phyloP scores from a whole-genome alignment of 148 eudicot species.

The Nepenthes gracilis region DNA sequence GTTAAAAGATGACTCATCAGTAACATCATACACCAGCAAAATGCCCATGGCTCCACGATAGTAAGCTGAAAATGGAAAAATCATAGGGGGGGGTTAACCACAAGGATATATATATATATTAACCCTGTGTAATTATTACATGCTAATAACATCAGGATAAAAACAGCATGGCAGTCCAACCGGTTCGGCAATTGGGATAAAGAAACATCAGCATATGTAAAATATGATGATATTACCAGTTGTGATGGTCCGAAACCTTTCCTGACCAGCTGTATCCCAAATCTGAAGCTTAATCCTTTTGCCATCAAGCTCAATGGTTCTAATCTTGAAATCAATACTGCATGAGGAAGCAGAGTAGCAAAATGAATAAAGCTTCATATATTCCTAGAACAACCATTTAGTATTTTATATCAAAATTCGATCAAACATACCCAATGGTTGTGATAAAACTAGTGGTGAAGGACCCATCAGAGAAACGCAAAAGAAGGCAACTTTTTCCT shows the following conservation, averaged over 20 bases:
- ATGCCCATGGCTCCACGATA: slow-evolving; percentile 95
- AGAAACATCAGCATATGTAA: not conserved
- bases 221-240: slow-evolving; percentile 33
- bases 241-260: slow-evolving; percentile 73
- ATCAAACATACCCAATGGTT: slow-evolving; percentile 62
- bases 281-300: slow-evolving; percentile 82
- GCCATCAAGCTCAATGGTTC: slow-evolving; percentile 86
- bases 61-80: slow-evolving; percentile 40
- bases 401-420: not conserved
- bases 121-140: too few relatives aligned
- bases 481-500: slow-evolving; percentile 95
- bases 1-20: slow-evolving; percentile 79
- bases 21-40: slow-evolving; percentile 79
- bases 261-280: slow-evolving; percentile 95
- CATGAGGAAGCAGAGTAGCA: slow-evolving; percentile 1
- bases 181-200: not conserved
- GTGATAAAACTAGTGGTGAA: slow-evolving; percentile 93
- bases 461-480: slow-evolving; percentile 96
- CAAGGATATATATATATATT: not conserved
- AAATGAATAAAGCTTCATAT: not conserved
- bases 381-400: not conserved
- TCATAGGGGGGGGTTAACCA: not conserved
- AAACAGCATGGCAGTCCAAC: not conserved
- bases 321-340: slow-evolving; percentile 83
- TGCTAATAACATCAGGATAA: not conserved